Base-by-base conservation (phyloP, 148 eudicot genomes). In the Silene uniflora region DNA sequence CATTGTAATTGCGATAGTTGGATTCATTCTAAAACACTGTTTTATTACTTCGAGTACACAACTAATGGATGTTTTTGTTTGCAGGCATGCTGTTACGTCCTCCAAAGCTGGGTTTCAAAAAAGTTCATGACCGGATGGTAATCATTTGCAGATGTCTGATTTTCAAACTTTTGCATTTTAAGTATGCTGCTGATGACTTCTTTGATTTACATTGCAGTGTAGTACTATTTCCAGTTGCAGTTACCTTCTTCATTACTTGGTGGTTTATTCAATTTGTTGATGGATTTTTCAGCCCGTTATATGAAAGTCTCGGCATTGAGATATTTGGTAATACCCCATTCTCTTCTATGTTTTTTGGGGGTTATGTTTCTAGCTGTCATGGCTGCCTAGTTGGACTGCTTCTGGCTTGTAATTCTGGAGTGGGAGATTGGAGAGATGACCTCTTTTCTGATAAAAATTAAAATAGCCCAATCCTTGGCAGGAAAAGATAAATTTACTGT, bases 81-180 rank as follows among this genome's bases (percentile, higher is more conserved):
- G 46, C 87, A 88, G 91, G 91, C 91, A 19, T 86, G 91, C 79
- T 88, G 86, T 72, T 88, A 79, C 82, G 85, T 88, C 47, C 88
- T 88, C 35, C 91, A 88, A 80, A 88, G 91, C 68, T 88, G 91
- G 91, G 82, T 86, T 22, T 88, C 91, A 19, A 88, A 76, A 77
- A 88, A 88, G 78, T 88, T 88, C 64, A 88, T 88, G 89, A 88
- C 91, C 49, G 91, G 91, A 85, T 88, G 91, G 91, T 86, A 80
- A 81, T 59, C 72, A 22, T 29, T 76, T 82, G 19, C 67, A 27
- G 4, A 56, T 83, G 69, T 21, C 71, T 64, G 23, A 39, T 23
- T 65, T 55, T 61, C 32, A 14, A 78, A 27, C n/a, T 23, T 54
- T 59, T 46, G 69, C 39, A 56, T 62, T 67, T 54, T 62, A 60